Evolutionary conservation across 139 green algal genomes (phyloP).

Genomic region (Volvox africanus): DNA sequence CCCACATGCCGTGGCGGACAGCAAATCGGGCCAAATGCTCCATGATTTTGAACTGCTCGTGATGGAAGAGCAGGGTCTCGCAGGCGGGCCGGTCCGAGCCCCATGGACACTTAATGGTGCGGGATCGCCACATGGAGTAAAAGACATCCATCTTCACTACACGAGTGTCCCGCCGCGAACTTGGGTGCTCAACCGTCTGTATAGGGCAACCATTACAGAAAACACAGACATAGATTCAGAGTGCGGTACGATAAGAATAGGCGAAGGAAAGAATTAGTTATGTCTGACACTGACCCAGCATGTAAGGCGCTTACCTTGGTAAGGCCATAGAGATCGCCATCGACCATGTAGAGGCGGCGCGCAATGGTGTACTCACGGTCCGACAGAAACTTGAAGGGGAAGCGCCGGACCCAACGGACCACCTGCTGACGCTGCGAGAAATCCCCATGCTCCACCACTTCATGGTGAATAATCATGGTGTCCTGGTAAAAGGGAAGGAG

Average conservation of each 20-base stretch:
- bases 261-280: too few relatives aligned
- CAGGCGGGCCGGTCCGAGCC: conserved; percentile 72
- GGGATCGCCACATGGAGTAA: conserved; percentile 76
- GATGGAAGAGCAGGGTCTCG: conserved; percentile 89
- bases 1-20: conserved; percentile 86
- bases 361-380: conserved; percentile 91
- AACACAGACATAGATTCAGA: too few relatives aligned
- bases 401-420: conserved; percentile 89
- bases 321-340: conserved; percentile 77
- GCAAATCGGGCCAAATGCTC: conserved; percentile 81
- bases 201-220: not conserved
- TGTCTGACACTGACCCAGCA: not conserved
- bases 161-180: not conserved
- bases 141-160: conserved; percentile 73
- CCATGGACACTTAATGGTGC: conserved; percentile 78
- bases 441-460: conserved; percentile 73
- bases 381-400: conserved; percentile 91
- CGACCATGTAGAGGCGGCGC: conserved; percentile 68
- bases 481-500: conserved; percentile 61
- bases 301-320: conserved; percentile 68
- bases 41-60: conserved; percentile 91
- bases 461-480: conserved; percentile 80
- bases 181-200: conserved; percentile 59
- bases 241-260: too few relatives aligned
- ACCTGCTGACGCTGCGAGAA: conserved; percentile 79